Evolutionary conservation across 768 basidiomycete genomes (phyloP).

Genomic region (Phaffia tasmanica): DNA sequence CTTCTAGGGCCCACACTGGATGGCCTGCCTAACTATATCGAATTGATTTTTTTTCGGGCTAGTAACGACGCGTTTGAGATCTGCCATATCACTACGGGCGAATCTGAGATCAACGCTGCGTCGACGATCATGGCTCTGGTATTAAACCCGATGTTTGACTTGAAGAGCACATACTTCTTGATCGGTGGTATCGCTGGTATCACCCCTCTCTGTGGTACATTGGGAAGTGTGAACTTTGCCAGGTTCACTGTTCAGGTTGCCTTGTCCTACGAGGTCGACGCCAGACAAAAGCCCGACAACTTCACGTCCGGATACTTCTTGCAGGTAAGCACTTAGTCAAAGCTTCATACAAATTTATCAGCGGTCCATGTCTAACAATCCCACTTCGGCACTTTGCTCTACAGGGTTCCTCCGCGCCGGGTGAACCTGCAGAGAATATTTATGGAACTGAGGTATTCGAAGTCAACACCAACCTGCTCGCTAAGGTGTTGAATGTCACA

Average conservation of each 20-base stretch:
- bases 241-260: conserved; percentile 38
- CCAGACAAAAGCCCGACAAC: conserved; percentile 40
- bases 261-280: conserved; percentile 42
- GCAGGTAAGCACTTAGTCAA: conserved; percentile 29
- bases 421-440: too few species aligned
- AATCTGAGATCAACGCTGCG: conserved; percentile 44
- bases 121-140: conserved; percentile 38
- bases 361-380: too few species aligned
- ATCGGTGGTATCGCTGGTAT: conserved; percentile 42
- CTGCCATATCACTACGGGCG: conserved; percentile 41
- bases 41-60: too few species aligned
- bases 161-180: conserved; percentile 42
- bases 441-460: conserved; percentile 47
- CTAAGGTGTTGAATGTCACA: conserved; percentile 34
- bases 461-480: conserved; percentile 42
- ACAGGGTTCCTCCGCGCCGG: too few species aligned
- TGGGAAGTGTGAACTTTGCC: conserved; percentile 40
- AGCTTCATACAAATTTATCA: too few species aligned
- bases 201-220: conserved; percentile 40
- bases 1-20: too few species aligned
- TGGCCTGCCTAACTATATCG: too few species aligned
- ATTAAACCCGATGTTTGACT: conserved; percentile 38
- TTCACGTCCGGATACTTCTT: conserved; percentile 41
- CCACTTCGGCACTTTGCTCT: too few species aligned
- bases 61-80: conserved; percentile 36